Evolutionary conservation across 2,329 filamentous ascomycete species (phyloP).

Genomic region (Gremmenia infestans): DNA sequence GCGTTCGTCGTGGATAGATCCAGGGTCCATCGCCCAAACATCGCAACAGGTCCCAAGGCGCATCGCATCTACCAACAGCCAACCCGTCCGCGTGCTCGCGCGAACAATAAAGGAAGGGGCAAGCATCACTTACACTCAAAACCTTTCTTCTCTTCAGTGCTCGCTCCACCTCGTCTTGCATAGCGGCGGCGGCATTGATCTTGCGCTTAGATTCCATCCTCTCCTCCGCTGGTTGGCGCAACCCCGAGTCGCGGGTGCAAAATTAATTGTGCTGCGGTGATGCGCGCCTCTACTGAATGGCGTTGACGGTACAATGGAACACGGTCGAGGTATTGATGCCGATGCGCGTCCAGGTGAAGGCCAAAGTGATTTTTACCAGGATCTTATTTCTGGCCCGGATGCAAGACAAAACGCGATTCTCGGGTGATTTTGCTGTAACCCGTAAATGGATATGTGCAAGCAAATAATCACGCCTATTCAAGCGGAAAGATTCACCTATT

Average conservation of each 20-base stretch:
- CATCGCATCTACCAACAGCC: conserved; percentile 1
- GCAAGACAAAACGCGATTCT: not conserved
- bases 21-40: conserved; percentile 19
- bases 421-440: not conserved
- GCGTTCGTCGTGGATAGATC: conserved; percentile 8
- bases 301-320: conserved; percentile 16
- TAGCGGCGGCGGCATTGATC: conserved; percentile 37
- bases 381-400: conserved; percentile 9
- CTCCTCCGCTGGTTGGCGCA: conserved; percentile 1
- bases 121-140: conserved; percentile 44
- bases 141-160: conserved; percentile 54
- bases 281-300: conserved; percentile 8
- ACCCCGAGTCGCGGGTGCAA: conserved; percentile 3
- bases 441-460: too few species aligned
- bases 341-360: conserved; percentile 10
- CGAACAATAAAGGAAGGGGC: conserved; percentile 1
- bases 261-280: conserved; percentile 3
- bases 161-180: conserved; percentile 47
- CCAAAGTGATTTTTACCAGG: conserved; percentile 1
- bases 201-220: conserved; percentile 49
- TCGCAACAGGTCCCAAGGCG: conserved; percentile 11
- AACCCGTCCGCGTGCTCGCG: conserved; percentile 1
- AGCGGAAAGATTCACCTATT: too few species aligned
- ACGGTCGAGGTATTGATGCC: conserved; percentile 10
- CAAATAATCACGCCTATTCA: too few species aligned